phyloP scores from a whole-genome alignment of 192 early-diverging fungal species.

The Rhizophagus sp. region DNA sequence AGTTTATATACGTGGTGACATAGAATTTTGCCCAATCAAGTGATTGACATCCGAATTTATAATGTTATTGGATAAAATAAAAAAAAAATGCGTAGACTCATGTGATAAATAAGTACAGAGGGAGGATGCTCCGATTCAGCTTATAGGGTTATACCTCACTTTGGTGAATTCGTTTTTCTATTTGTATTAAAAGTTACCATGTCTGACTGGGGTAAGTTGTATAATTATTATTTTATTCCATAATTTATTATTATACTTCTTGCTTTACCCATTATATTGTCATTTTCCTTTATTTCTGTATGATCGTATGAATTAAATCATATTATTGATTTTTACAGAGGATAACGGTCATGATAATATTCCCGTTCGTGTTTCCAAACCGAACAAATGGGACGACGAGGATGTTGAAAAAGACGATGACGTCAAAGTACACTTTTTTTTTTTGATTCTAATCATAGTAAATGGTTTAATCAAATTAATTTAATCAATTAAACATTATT shows the following conservation, averaged over 20 bases:
- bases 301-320: too few relatives aligned
- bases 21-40: too few relatives aligned
- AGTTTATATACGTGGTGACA: too few relatives aligned
- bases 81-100: too few relatives aligned
- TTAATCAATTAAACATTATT: neutral
- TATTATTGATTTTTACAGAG: too few relatives aligned
- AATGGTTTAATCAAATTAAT: neutral
- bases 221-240: neutral
- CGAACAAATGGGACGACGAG: constrained; percentile 68
- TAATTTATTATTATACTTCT: neutral
- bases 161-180: too few relatives aligned
- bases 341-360: constrained; percentile 36
- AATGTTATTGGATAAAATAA: too few relatives aligned
- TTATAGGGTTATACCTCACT: too few relatives aligned
- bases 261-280: neutral
- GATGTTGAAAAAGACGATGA: constrained; percentile 55
- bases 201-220: neutral
- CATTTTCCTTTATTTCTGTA: neutral
- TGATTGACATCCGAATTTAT: too few relatives aligned
- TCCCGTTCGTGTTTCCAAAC: constrained; percentile 40
- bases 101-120: too few relatives aligned
- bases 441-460: neutral
- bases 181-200: neutral
- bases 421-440: constrained; percentile 44
- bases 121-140: too few relatives aligned